Evolutionary conservation across 1,284 basidiomycete genomes (phyloP).

Genomic region (Phellinidium pouzarii): DNA sequence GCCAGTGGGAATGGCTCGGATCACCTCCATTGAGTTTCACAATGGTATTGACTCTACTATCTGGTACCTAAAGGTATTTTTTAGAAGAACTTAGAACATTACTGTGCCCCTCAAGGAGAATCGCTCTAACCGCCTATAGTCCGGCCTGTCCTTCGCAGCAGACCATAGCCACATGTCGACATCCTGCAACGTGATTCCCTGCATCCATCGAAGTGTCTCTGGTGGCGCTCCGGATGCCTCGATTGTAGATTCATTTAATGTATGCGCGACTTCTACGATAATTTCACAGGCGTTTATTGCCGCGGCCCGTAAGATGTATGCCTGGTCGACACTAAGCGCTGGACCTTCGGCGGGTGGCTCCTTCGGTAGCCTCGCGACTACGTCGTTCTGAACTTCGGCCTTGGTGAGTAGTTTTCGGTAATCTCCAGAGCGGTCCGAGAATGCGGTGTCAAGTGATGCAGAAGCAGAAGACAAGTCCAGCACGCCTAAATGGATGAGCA

Average conservation of each 20-base stretch:
- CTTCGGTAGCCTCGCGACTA: slow-evolving; percentile 20
- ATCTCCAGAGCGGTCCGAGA: slow-evolving; percentile 6
- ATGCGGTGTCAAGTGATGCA: slow-evolving; percentile 32
- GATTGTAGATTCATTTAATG: slow-evolving; percentile 31
- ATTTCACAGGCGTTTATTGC: slow-evolving; percentile 70
- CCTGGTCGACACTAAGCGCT: slow-evolving; percentile 49
- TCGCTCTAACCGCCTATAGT: slow-evolving; percentile 56
- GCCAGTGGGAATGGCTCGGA: background rate
- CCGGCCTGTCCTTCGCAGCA: slow-evolving; percentile 64
- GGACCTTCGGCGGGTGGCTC: slow-evolving; percentile 53
- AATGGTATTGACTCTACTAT: background rate
- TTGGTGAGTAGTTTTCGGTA: slow-evolving; percentile 8
- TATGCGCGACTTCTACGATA: slow-evolving; percentile 50
- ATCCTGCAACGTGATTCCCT: slow-evolving; percentile 48
- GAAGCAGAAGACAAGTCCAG: slow-evolving; percentile 50
- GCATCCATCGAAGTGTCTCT: slow-evolving; percentile 42
- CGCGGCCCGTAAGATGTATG: slow-evolving; percentile 73
- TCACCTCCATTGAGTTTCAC: too few relatives aligned
- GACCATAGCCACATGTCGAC: slow-evolving; percentile 74
- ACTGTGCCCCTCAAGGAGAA: slow-evolving; percentile 58
- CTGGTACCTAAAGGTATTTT: background rate
- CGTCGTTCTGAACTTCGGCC: background rate
- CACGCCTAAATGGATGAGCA: slow-evolving; percentile 72
- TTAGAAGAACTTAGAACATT: slow-evolving; percentile 44
- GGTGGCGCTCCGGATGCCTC: slow-evolving; percentile 12